Evolutionary conservation across 768 basidiomycete genomes (phyloP), one percentile per base, ranked within the genome.

Genomic region (Lyophyllum atratum): DNA sequence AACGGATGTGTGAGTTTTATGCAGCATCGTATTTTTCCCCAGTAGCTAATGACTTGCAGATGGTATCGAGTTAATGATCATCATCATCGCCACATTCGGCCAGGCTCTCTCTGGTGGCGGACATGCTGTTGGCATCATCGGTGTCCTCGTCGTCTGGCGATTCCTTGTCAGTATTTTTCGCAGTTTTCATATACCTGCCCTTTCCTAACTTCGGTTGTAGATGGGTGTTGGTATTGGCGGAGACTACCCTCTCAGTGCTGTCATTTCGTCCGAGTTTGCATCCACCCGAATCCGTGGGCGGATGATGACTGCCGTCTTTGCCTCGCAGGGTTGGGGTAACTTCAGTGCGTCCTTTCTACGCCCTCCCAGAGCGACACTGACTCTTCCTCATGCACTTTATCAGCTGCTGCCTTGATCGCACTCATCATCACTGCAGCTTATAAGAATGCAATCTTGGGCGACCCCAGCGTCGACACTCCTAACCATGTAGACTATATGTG

Each of bases 251-350:
- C 70, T 95, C 0, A 85, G 82, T 50, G 89, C 93, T 17, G 87
- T 93, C 65, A 95, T 95, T 65, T 86, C 93, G 3, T 93, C 90
- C 29, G 93, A 96, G 67, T 96, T 95, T 63, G 88, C 93, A 1
- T 80, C 90, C 0, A 89, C 86, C 17, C 81, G 81, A 42, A 84
- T 79, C 46, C 85, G 93, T 62, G 93, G 93, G 45, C 80, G 93
- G 22, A 85, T 96, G 72, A 94, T 96, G 92, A 87, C 89, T 1
- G 90, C 89, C 7, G 92, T 94, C 0, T 95, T 95, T 60, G 86
- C 93, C 0, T 73, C 80, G 49, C 93, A 95, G 62, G 93, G 93
- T 22, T 95, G 90, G 88, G 93, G 93, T 48, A 86, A 93, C 71
- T 83, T 93, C 61, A 62, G 89, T 88, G 59, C 60, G 81, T 75